phyloP scores from a whole-genome alignment of 768 basidiomycete genomes.

The Crepidotus variabilis region DNA sequence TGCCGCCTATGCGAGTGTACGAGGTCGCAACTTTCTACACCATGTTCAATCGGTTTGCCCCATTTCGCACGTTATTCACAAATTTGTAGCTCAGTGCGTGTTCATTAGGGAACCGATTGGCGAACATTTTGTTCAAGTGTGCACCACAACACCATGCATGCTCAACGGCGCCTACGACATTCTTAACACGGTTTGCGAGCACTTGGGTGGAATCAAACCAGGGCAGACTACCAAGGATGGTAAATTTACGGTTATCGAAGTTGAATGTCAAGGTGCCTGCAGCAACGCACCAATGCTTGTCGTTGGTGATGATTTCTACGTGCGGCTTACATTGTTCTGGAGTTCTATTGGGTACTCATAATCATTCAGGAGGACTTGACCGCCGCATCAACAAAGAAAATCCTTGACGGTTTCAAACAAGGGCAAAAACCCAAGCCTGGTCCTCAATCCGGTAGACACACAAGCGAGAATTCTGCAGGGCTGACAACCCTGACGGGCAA shows the following conservation, averaged over 20 bases:
- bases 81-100: not conserved
- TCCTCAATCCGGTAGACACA: slow-evolving; percentile 82
- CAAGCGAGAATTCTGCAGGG: slow-evolving; percentile 92
- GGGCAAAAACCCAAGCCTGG: slow-evolving; percentile 92
- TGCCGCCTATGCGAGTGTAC: slow-evolving; percentile 98
- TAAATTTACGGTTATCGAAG: slow-evolving; percentile 96
- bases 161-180: slow-evolving; percentile 89
- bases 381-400: slow-evolving; percentile 66
- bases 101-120: slow-evolving; percentile 88
- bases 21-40: slow-evolving; percentile 99
- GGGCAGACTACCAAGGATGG: slow-evolving; percentile 94
- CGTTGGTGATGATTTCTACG: slow-evolving; percentile 95
- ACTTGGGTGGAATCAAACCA: slow-evolving; percentile 80
- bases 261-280: slow-evolving; percentile 98
- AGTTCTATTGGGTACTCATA: slow-evolving; percentile 3
- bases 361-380: slow-evolving; percentile 76
- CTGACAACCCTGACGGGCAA: slow-evolving; percentile 76
- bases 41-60: slow-evolving; percentile 93
- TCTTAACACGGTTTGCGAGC: slow-evolving; percentile 75
- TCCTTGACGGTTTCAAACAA: slow-evolving; percentile 74
- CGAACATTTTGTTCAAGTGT: slow-evolving; percentile 92
- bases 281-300: slow-evolving; percentile 98
- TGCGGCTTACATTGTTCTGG: slow-evolving; percentile 31
- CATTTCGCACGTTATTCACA: slow-evolving; percentile 1
- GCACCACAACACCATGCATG: slow-evolving; percentile 99